These are phyloP conservation scores for Margaritispora aquatica DNA, from an alignment of 495 filamentous ascomycete genomes.

Conservation along the genomic window DNA sequence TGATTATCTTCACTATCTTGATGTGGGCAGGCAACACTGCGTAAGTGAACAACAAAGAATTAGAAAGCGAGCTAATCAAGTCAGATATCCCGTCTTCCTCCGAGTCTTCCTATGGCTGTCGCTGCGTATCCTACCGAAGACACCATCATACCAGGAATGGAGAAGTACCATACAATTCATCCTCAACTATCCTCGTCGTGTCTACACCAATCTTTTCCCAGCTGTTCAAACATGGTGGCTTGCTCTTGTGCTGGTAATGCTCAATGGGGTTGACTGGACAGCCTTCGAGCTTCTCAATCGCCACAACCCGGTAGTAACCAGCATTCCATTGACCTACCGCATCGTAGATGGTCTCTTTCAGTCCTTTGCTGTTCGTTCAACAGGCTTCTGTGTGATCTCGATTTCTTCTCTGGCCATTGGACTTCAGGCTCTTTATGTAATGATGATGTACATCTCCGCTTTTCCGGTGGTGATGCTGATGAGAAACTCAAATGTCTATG, in stretches of 20 bases:
- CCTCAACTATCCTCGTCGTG: slow-evolving; percentile 86
- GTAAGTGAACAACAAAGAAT: slow-evolving; percentile 7
- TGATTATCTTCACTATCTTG: slow-evolving; percentile 65
- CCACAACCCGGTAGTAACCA: slow-evolving; percentile 55
- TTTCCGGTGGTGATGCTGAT: slow-evolving; percentile 91
- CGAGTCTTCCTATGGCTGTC: slow-evolving; percentile 61
- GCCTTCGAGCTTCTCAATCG: slow-evolving; percentile 82
- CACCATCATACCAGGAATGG: slow-evolving; percentile 37
- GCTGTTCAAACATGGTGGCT: slow-evolving; percentile 88
- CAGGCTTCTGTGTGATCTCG: slow-evolving; percentile 73
- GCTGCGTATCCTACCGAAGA: slow-evolving; percentile 37
- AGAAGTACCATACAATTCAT: slow-evolving; percentile 69
- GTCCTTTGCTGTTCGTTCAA: slow-evolving; percentile 74
- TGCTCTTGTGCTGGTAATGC: slow-evolving; percentile 66
- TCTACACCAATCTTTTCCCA: slow-evolving; percentile 89
- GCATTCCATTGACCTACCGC: slow-evolving; percentile 56
- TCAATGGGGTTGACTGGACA: slow-evolving; percentile 80
- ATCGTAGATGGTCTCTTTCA: slow-evolving; percentile 84
- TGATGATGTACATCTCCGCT: slow-evolving; percentile 99
- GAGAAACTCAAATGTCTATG: slow-evolving; percentile 89
- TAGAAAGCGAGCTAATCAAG: neutral
- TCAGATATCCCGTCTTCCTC: slow-evolving; percentile 63
- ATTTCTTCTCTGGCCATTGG: slow-evolving; percentile 73
- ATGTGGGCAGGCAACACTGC: slow-evolving; percentile 79
- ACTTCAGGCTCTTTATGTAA: slow-evolving; percentile 84